Evolutionary conservation across 495 filamentous ascomycete species (phyloP).

Genomic region (Talaromyces wortmannii): DNA sequence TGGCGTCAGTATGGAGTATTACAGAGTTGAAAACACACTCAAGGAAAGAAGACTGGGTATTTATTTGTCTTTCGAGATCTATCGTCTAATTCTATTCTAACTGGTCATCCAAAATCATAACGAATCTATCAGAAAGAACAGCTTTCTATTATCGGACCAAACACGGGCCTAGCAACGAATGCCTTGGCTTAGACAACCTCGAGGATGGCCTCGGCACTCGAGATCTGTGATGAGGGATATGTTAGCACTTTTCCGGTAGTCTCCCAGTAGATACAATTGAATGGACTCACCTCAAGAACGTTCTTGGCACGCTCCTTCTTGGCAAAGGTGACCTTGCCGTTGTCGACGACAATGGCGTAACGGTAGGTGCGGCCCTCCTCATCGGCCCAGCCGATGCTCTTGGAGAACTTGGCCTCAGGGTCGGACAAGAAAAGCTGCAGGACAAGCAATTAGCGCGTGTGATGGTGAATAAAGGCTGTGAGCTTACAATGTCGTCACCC

Average conservation of each 20-base stretch:
- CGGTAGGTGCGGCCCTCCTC: slow-evolving; percentile 67
- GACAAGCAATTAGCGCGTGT: slow-evolving; percentile 3
- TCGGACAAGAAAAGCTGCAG: slow-evolving; percentile 83
- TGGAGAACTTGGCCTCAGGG: slow-evolving; percentile 67
- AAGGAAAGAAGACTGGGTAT: neutral
- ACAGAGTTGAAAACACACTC: too few relatives aligned
- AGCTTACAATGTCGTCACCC: slow-evolving; percentile 67
- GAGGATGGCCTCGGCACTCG: slow-evolving; percentile 63
- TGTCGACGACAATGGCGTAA: slow-evolving; percentile 82
- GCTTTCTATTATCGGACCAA: neutral
- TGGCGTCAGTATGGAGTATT: too few relatives aligned
- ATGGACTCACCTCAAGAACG: slow-evolving; percentile 46
- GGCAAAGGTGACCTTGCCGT: slow-evolving; percentile 85
- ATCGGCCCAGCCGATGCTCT: slow-evolving; percentile 74
- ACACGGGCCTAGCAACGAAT: neutral
- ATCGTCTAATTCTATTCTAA: neutral
- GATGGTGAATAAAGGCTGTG: slow-evolving; percentile 7
- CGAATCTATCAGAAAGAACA: neutral
- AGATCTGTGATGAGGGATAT: slow-evolving; percentile 41
- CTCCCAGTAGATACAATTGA: too few relatives aligned
- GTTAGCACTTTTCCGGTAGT: slow-evolving; percentile 6
- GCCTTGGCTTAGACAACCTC: slow-evolving; percentile 49
- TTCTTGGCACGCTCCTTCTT: slow-evolving; percentile 68
- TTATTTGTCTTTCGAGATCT: neutral
- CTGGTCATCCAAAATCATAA: neutral